Base-by-base conservation (phyloP, 441 rosid genomes). In the Biscutella laevigata region DNA sequence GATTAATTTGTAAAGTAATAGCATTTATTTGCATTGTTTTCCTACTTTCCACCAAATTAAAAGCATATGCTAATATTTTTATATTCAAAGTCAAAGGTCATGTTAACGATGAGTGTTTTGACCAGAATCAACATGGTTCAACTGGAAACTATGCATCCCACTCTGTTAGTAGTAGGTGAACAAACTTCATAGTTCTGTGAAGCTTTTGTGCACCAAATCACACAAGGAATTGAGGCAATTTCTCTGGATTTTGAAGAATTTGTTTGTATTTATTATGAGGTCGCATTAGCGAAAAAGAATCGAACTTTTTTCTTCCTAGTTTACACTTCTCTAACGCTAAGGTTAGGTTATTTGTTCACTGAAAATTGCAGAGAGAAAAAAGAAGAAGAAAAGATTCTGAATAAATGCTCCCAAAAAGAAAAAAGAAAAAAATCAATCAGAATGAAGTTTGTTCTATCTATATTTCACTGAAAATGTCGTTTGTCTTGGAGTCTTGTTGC, bases 31-130 rank as follows among this genome's bases (percentile, higher is more conserved):
- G 64, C 69, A 50, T 64, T 61, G 67, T 33, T 52, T 61, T 64
- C 69, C 69, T 64, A 64, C 52, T 50, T 64, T 42, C 38, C 11
- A 57, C 59, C 59, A 50, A 50, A 34, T n/a, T n/a, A n/a, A n/a
- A n/a, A n/a, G 61, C n/a, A 53, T 20, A 53, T 19, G 46, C 62
- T 64, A 47, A 46, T n/a, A 53, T 7, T 14, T 22, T 34, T 26
- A n/a, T 10, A 15, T 30, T 10, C 6, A 62, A 56, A 64, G 69
- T 57, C 64, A 64, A 56, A 42, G 21, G 34, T 50, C 69, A 50
- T 49, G 64, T 41, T 21, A 48, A 57, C 38, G 6, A 22, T 2
- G 47, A 47, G 67, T 32, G 29, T 24, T 56, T 56, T 56, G 43
- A 56, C 57, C 37, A 27, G 38, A 8, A 43, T 40, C n/a, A 14